Base-by-base conservation (phyloP, 108 stramenopile genomes). In the Nannochloropsis oceanica region DNA sequence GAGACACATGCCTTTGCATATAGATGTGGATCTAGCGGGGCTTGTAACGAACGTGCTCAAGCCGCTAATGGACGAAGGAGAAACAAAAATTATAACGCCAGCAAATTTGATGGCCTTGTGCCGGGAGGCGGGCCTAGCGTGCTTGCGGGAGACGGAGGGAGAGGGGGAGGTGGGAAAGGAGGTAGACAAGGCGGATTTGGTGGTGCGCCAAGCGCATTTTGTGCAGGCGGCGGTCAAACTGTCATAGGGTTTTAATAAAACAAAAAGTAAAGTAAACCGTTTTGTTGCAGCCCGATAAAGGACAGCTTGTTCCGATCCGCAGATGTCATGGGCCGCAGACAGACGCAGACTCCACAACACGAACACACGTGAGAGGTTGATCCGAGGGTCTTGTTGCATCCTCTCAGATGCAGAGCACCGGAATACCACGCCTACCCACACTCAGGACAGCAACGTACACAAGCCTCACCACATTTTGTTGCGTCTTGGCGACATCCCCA, bases 1-100 rank as follows among this genome's bases (percentile, higher is more conserved):
- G 22, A 14, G 44, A 13, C 87, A 84, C 80, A 80, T 84, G 80
- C 87, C 87, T 13, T 80, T 84, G 79, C 10, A 12, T 81, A 44
- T 46, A 42, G 84, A 81, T 11, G 43, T 80, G 22, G 50, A 87
- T 43, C 84, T 87, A 25, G 46, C 18, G 44, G 27, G 46, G 73
- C 87, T 87, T n/a, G 81, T 73, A 10, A 82, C 43, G 24, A 20
- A 82, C 10, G 81, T 82, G 18, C 24, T 44, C 22, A 44, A 82
- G 42, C 42, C 44, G 18, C 22, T 20, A 12, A 8, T 24, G 24
- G 44, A 20, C 11, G 12, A 12, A 22, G 59, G 59, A 18, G 22
- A 73, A 73, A 34, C 34, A 34, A 34, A 34, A 34, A 34, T 3
- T 34, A 73, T 73, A 8, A 73, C 59, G 59, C 59, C 59, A n/a